Evolutionary conservation across 352 stramenopile species (phyloP).

Genomic region (Lagenidium giganteum): DNA sequence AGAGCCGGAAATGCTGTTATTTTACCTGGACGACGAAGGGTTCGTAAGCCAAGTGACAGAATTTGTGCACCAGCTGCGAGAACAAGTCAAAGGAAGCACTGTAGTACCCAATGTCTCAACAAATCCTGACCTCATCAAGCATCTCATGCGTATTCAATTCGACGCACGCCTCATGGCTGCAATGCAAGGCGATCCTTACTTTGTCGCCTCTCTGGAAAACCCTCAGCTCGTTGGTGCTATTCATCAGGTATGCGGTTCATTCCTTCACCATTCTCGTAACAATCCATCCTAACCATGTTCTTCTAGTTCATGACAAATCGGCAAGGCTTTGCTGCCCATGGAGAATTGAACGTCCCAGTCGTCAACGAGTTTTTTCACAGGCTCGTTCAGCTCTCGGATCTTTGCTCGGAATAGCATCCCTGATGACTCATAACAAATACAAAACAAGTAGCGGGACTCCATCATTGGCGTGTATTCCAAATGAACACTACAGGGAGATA

Average conservation of each 20-base stretch:
- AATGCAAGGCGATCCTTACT: slow-evolving; percentile 59
- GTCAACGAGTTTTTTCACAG: slow-evolving; percentile 58
- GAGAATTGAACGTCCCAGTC: slow-evolving; percentile 6
- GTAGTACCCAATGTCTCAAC: too few relatives aligned
- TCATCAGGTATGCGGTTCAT: slow-evolving; percentile 37
- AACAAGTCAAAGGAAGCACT: background rate
- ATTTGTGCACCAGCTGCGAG: slow-evolving; percentile 25
- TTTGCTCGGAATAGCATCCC: slow-evolving; percentile 4
- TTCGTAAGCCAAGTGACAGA: slow-evolving; percentile 27
- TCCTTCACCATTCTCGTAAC: background rate
- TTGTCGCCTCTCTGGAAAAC: slow-evolving; percentile 41
- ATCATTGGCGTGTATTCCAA: too few relatives aligned
- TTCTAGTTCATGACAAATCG: slow-evolving; percentile 52
- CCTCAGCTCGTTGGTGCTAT: slow-evolving; percentile 47
- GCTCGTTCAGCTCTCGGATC: slow-evolving; percentile 58
- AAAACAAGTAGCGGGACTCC: too few relatives aligned
- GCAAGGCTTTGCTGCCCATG: slow-evolving; percentile 27
- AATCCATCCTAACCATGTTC: background rate
- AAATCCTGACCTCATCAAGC: background rate
- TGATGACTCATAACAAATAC: background rate
- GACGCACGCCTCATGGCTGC: slow-evolving; percentile 39
- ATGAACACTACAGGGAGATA: too few relatives aligned
- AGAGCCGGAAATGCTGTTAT: slow-evolving; percentile 62
- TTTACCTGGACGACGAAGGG: slow-evolving; percentile 45
- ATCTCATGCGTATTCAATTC: slow-evolving; percentile 42